Conservation (phyloP, 2,329 filamentous ascomycete genomes). For the Sporothrix euskadiensis region DNA sequence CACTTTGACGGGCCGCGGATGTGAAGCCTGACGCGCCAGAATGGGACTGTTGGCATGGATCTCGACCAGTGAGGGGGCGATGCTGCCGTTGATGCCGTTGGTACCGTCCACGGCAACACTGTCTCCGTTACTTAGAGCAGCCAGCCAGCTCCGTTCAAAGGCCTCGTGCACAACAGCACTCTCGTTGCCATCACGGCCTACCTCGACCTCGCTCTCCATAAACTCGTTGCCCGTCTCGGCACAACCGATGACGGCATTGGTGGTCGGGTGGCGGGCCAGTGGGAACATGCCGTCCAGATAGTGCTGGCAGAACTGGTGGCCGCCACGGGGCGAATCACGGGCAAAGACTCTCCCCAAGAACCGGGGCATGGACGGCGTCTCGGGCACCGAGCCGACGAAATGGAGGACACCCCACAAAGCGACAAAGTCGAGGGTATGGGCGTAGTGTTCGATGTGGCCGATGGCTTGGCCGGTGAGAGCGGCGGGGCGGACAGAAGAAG, state of each 20-base stretch:
- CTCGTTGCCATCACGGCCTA: conserved; percentile 48
- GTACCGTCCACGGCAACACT: conserved; percentile 36
- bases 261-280: conserved; percentile 46
- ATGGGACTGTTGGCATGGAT: conserved; percentile 37
- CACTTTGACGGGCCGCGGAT: conserved; percentile 49
- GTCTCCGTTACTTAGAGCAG: conserved; percentile 42
- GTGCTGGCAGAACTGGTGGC: conserved; percentile 62
- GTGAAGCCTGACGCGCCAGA: conserved; percentile 29
- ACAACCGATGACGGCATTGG: conserved; percentile 45
- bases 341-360: conserved; percentile 65
- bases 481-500: conserved; percentile 42
- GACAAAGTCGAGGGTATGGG: conserved; percentile 72
- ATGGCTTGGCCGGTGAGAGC: conserved; percentile 55
- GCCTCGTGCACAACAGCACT: conserved; percentile 49
- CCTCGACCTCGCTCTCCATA: conserved; percentile 59
- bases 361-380: conserved; percentile 52
- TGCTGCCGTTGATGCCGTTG: conserved; percentile 11
- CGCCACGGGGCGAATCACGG: conserved; percentile 51
- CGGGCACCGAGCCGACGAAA: conserved; percentile 54
- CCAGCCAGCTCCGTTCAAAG: conserved; percentile 51
- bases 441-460: conserved; percentile 77
- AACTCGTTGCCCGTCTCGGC: conserved; percentile 51
- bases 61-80: conserved; percentile 37
- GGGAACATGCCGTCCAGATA: conserved; percentile 65
- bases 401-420: conserved; percentile 72